Evolutionary conservation across 345 rosid genomes (phyloP), one percentile per base, ranked within the genome.

Genomic region (Rhodomyrtus tomentosa): DNA sequence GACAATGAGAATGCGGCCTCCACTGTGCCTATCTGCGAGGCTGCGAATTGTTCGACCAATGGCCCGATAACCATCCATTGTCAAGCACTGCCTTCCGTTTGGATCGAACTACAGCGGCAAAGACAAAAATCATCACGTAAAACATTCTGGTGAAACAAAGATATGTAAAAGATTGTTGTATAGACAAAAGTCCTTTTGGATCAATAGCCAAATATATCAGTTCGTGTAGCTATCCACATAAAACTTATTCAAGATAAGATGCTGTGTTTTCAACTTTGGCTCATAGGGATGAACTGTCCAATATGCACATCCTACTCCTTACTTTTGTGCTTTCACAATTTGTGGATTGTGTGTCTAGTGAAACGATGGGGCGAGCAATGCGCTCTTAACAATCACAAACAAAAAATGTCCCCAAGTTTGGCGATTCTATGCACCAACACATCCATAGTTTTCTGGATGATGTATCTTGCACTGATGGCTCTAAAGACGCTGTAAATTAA

Each of bases 21-120:
- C 85, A 72, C 91, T 87, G 85, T 92, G 91, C 83, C 83, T 89
- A 62, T 93, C 90, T 20, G 96, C 92, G 59, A 93, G 83, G 58
- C 25, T 40, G 10, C 86, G 91, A 74, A 93, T 86, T 27, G 88
- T 90, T 88, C 84, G 86, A 56, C 97, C 98, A 29, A 95, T 94
- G 55, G 86, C 87, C 82, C 95, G 90, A 86, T 95, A 96, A 15
- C 99, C 98, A 76, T 83, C 91, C 98, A 94, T 92, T 29, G 96
- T 96, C 87, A 95, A 87, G 93, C 98, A 88, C 80, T 90, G 96
- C 90, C 98, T 94, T 87, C 99, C 97, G 83, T 96, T 96, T 38
- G 98, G 95, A 90, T 96, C 99, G 82, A 95, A 92, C 98, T 96
- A 85, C 87, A 86, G n/a, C 62, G 50, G 21, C 72, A 86, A 7